Base-by-base conservation (phyloP, 2,329 filamentous ascomycete genomes). In the Neurospora sp. region DNA sequence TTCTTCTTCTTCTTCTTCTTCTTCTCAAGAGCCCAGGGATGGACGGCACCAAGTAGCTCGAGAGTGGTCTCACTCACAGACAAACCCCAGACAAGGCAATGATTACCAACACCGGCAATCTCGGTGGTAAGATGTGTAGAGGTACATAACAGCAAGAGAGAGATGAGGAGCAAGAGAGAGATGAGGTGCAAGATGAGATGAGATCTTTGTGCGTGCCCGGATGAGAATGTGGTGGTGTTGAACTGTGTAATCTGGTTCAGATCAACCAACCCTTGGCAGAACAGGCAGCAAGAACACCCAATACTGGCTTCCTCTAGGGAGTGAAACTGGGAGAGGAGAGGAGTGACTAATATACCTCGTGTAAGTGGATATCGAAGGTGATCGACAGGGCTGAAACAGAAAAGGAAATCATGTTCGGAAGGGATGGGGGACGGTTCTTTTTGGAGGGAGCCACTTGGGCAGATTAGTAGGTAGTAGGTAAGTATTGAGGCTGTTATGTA, bases 321-420 rank as follows among this genome's bases (percentile, higher is more conserved):
- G 43, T 52, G 19, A 52, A 11, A 28, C 19, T 57, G 23, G 12
- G 15, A 62, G 52, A 62, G 15, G 23, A 62, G 8, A 33, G 52
- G 23, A 33, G 15, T 62, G 52, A 17, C 52, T 62, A 33, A 33
- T 4, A 41, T 12, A 41, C 12, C 11, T 12, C n/a, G 40, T 41
- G 6, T 41, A 62, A 33, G 52, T 62, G 52, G 52, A 62, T 37
- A 66, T 38, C 10, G 62, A 67, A 6, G 66, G 17, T 41, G 73
- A 74, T 74, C 72, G 72, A 70, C 73, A 71, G 67, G 73, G 73
- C 72, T 74, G 72, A 74, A 74, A 73, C 72, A 41, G 23, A 62
- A 52, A 57, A 62, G 52, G 52, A 36, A 28, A 36, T 67, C 65
- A 28, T 62, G 36, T 57, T 46, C 23, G 15, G 36, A 65, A 62